A percentile compares a stretch with the other conserved stretches of the same genome.
Evolutionary conservation across 805 yeast species (phyloP).

Genomic region (Yarrowia yakushimensis): DNA sequence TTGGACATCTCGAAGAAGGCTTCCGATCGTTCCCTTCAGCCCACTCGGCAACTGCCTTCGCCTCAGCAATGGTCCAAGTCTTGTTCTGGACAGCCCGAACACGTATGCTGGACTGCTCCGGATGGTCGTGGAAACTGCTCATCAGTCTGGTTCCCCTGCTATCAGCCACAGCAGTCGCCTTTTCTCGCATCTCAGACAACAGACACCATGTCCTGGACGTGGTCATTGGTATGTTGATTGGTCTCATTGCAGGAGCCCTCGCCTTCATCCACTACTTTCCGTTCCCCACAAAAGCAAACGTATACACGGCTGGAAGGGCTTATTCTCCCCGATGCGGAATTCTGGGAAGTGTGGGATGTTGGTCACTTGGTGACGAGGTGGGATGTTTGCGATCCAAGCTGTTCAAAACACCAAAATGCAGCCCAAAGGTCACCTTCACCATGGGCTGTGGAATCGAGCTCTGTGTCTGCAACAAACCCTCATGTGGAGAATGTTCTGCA

Average conservation of each 20-base stretch:
- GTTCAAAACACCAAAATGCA: slow-evolving; percentile 1
- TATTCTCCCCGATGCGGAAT: slow-evolving; percentile 8
- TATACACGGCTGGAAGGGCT: not conserved
- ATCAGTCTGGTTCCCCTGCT: not conserved
- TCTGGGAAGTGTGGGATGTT: not conserved
- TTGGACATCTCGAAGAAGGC: not conserved
- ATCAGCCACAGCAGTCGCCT: not conserved
- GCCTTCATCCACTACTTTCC: slow-evolving; percentile 15
- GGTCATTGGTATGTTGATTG: not conserved
- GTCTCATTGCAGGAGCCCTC: not conserved
- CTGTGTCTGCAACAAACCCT: not conserved
- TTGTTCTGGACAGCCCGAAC: not conserved
- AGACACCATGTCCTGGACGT: slow-evolving; percentile 2
- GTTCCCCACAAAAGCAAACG: not conserved
- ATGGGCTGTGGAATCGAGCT: slow-evolving; percentile 3
- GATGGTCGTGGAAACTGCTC: not conserved
- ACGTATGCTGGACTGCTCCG: not conserved
- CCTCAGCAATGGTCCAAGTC: not conserved
- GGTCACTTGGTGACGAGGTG: not conserved
- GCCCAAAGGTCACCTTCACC: not conserved
- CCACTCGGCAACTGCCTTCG: not conserved
- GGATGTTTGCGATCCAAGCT: not conserved
- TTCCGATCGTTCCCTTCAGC: not conserved
- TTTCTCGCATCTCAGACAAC: not conserved
- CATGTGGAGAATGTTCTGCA: not conserved